Percentiles rank a stretch among this genome's conserved stretches.
These are phyloP conservation scores for Nicotiana undulata DNA, from an alignment of 257 asterid species.

Conservation along the genomic window DNA sequence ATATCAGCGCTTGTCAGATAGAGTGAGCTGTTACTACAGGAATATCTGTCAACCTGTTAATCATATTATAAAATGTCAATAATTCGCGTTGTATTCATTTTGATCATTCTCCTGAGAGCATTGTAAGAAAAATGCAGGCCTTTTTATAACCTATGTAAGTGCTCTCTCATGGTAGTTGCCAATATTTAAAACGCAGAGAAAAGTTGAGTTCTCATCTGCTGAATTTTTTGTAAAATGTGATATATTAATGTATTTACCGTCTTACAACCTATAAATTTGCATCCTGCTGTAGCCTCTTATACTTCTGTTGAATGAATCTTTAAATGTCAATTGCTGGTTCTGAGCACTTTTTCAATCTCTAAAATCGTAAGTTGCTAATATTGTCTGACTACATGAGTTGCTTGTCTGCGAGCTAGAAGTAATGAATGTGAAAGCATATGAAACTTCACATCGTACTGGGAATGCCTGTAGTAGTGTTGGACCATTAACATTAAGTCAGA, in stretches of 20 bases:
- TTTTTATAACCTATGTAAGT: not conserved
- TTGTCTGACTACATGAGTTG: not conserved
- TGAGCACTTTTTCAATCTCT: not conserved
- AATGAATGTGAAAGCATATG: not conserved
- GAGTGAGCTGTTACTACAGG: not conserved
- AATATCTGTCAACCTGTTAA: not conserved
- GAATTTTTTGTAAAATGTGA: slow-evolving; percentile 2
- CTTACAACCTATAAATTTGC: not conserved
- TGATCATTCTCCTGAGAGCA: not conserved
- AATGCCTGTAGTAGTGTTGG: not conserved
- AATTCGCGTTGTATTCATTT: not conserved
- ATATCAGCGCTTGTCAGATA: not conserved
- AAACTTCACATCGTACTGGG: not conserved
- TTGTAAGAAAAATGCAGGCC: not conserved
- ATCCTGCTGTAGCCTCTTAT: not conserved
- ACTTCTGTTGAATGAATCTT: not conserved
- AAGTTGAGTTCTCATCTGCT: not conserved
- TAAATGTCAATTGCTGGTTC: not conserved
- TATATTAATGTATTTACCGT: not conserved
- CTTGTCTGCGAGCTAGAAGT: not conserved
- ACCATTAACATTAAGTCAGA: not conserved
- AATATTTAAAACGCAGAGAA: not conserved
- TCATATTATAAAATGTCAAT: not conserved
- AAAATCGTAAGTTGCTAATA: too few species aligned
- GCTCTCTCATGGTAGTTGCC: not conserved